phyloP scores from a whole-genome alignment of 1,139 yeast genomes.

The Hansenula lynferdii region DNA sequence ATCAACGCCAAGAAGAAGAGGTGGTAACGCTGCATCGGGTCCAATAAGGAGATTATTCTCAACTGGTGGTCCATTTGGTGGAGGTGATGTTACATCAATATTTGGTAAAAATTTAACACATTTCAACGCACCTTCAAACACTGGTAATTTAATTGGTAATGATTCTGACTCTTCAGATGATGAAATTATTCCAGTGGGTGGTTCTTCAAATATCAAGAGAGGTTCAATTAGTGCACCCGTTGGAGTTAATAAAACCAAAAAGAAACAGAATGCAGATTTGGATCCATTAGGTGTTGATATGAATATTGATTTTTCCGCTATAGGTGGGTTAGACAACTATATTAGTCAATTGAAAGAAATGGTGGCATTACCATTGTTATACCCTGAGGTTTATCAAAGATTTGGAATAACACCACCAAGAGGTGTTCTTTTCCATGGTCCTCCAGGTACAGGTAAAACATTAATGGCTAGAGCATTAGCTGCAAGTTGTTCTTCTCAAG shows the following conservation, averaged over 20 bases:
- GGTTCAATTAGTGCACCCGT: constrained; percentile 32
- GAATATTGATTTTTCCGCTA: constrained; percentile 83
- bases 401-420: constrained; percentile 95
- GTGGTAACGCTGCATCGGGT: constrained; percentile 24
- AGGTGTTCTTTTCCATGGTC: constrained; percentile 97
- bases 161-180: constrained; percentile 77
- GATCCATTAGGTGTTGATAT: constrained; percentile 95
- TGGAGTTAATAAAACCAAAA: constrained; percentile 40
- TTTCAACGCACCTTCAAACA: constrained; percentile 3
- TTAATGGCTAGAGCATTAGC: constrained; percentile 97
- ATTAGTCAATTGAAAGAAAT: constrained; percentile 92
- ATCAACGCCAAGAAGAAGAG: constrained; percentile 28
- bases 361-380: constrained; percentile 90
- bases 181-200: constrained; percentile 34
- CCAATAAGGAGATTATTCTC: constrained; percentile 69
- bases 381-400: constrained; percentile 89
- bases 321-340: constrained; percentile 91
- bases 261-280: constrained; percentile 77
- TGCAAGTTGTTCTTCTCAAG: constrained; percentile 80
- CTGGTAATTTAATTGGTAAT: constrained; percentile 37
- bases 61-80: constrained; percentile 98
- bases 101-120: constrained; percentile 50
- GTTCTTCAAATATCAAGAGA: constrained; percentile 19
- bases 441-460: constrained; percentile 99
- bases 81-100: constrained; percentile 75